Conservation (phyloP, 768 basidiomycete genomes). For the Tricholoma matsutake region DNA sequence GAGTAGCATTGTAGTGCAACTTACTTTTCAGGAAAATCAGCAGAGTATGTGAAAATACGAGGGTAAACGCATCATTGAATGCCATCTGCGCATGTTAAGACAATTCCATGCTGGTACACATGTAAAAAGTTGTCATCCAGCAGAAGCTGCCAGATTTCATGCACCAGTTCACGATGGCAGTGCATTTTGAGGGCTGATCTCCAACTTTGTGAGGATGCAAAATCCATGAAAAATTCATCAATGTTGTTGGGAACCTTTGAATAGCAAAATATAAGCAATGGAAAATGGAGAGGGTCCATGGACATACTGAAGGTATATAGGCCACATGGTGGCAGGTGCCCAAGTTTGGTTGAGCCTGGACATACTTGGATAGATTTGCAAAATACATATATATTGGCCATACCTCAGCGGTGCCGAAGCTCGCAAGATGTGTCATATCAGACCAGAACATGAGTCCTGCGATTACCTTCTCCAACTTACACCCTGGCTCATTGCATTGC, state of each 20-base stretch:
- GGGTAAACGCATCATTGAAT: neutral
- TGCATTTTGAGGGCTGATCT: neutral
- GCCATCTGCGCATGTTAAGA: neutral
- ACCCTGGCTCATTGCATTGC: neutral
- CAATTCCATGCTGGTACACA: neutral
- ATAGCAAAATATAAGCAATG: too few species aligned
- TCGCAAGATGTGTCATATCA: neutral
- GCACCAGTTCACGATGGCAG: neutral
- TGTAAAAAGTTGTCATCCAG: neutral
- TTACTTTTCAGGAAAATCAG: too few species aligned
- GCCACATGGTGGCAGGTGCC: neutral
- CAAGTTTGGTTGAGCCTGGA: neutral
- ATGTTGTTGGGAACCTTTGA: slow-evolving; percentile 26
- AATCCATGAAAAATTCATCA: slow-evolving; percentile 18
- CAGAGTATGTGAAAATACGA: neutral
- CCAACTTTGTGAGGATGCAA: slow-evolving; percentile 5
- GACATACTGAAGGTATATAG: too few species aligned
- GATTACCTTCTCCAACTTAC: neutral
- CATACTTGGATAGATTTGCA: neutral
- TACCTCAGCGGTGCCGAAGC: neutral
- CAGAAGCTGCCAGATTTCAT: slow-evolving; percentile 16
- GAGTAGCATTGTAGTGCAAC: neutral
- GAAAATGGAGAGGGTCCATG: too few species aligned
- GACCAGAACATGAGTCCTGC: neutral
- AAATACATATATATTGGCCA: neutral